These are phyloP conservation scores for Colletotrichum aenigma DNA, from an alignment of 2,329 filamentous ascomycete genomes.

Conservation along the genomic window DNA sequence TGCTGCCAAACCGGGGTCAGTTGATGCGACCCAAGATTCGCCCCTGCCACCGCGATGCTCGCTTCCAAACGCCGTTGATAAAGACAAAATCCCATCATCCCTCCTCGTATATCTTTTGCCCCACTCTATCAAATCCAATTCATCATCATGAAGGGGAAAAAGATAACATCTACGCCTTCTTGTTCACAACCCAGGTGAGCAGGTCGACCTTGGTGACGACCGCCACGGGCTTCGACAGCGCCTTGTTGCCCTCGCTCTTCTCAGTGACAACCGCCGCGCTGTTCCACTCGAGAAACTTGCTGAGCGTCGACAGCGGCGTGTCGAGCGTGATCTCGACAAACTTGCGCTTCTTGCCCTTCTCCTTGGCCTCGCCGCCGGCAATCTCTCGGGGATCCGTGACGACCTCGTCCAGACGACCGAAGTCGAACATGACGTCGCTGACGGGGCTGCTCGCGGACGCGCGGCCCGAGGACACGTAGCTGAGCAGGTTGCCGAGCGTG, in stretches of 20 bases:
- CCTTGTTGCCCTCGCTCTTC: conserved; percentile 58
- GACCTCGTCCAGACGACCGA: conserved; percentile 84
- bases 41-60: conserved; percentile 10
- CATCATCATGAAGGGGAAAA: conserved; percentile 4
- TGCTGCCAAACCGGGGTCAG: conserved; percentile 11
- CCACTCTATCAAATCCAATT: conserved; percentile 22
- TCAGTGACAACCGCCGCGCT: conserved; percentile 95
- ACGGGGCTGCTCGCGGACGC: conserved; percentile 77
- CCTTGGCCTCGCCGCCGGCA: conserved; percentile 40
- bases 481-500: conserved; percentile 92
- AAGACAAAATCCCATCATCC: not conserved
- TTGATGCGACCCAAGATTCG: conserved; percentile 22
- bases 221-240: conserved; percentile 77
- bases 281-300: conserved; percentile 98
- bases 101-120: not conserved
- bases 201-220: conserved; percentile 97
- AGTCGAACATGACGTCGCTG: conserved; percentile 95
- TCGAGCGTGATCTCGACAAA: conserved; percentile 96
- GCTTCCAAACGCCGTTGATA: conserved; percentile 20
- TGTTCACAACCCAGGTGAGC: conserved; percentile 87
- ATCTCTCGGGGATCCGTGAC: conserved; percentile 84
- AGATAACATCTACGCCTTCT: conserved; percentile 33
- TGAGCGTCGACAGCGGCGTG: conserved; percentile 81
- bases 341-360: conserved; percentile 56
- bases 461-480: conserved; percentile 84